Evolutionary conservation across 2,329 filamentous ascomycete species (phyloP).

Genomic region (Apiospora marii): DNA sequence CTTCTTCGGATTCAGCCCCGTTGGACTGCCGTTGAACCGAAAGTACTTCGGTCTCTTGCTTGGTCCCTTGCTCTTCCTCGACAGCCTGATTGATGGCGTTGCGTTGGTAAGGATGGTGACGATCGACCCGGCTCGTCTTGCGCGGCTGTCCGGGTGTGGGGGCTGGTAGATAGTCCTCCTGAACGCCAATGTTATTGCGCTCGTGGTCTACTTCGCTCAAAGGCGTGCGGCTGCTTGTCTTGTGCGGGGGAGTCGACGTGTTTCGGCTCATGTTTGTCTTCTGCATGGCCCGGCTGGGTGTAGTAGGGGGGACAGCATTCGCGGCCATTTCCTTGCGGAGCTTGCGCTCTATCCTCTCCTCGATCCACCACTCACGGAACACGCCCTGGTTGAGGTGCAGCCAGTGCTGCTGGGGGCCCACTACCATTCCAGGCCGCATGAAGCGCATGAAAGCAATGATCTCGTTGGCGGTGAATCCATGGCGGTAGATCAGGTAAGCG

Average conservation of each 20-base stretch:
- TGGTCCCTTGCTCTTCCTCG: conserved; percentile 60
- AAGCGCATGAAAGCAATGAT: conserved; percentile 98
- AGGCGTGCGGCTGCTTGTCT: conserved; percentile 77
- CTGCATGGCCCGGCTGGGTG: conserved; percentile 67
- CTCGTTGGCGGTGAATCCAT: conserved; percentile 97
- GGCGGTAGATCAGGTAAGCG: conserved; percentile 95
- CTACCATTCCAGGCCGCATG: conserved; percentile 98
- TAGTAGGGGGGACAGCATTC: conserved; percentile 54
- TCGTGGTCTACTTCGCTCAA: conserved; percentile 96
- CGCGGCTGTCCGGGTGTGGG: conserved; percentile 95
- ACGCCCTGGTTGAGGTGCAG: conserved; percentile 94
- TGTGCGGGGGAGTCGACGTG: conserved; percentile 85
- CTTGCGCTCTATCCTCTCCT: conserved; percentile 80
- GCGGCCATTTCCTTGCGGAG: conserved; percentile 66
- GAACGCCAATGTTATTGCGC: conserved; percentile 68
- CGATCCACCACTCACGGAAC: conserved; percentile 99
- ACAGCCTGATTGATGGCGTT: conserved; percentile 54
- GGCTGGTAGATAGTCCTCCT: conserved; percentile 91
- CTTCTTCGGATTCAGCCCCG: conserved; percentile 79
- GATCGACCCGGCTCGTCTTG: conserved; percentile 82
- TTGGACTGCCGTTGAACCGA: conserved; percentile 68
- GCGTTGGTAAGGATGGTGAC: conserved; percentile 76
- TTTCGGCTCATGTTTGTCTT: conserved; percentile 65
- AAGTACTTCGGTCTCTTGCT: conserved; percentile 67
- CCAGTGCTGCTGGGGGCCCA: conserved; percentile 98